Evolutionary conservation across 768 basidiomycete genomes (phyloP).

Genomic region (Podaxis sp.): DNA sequence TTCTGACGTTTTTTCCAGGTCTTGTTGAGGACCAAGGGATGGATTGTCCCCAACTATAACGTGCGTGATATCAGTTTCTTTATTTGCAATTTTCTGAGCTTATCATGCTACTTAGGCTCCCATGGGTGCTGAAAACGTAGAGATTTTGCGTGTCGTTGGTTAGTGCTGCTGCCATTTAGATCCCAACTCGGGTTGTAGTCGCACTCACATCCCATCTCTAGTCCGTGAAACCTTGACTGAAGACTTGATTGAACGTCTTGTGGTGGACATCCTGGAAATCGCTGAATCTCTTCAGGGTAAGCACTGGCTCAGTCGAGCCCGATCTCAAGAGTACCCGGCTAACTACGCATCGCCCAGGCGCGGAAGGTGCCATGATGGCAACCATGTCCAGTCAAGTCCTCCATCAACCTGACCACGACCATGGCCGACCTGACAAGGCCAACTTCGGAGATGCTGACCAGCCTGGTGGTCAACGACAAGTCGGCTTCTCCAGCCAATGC

Average conservation of each 20-base stretch:
- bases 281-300: conserved; percentile 47
- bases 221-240: conserved; percentile 57
- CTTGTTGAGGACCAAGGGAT: conserved; percentile 50
- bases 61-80: conserved; percentile 21
- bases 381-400: conserved; percentile 21
- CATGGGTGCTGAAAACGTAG: conserved; percentile 46
- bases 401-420: conserved; percentile 38
- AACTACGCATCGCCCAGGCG: conserved; percentile 14
- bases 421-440: conserved; percentile 38
- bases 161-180: neutral
- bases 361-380: conserved; percentile 28
- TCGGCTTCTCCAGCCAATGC: conserved; percentile 41
- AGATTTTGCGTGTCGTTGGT: conserved; percentile 58
- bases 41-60: conserved; percentile 64
- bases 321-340: neutral
- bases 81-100: neutral
- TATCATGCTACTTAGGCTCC: conserved; percentile 36
- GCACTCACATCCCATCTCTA: neutral
- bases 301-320: conserved; percentile 16
- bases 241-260: conserved; percentile 49
- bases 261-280: conserved; percentile 49
- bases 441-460: conserved; percentile 37
- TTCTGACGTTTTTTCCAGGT: conserved; percentile 24
- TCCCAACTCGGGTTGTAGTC: neutral
- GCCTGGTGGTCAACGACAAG: conserved; percentile 26